Base-by-base conservation (phyloP, 352 stramenopile species). In the Phytopythium oedochilum region DNA sequence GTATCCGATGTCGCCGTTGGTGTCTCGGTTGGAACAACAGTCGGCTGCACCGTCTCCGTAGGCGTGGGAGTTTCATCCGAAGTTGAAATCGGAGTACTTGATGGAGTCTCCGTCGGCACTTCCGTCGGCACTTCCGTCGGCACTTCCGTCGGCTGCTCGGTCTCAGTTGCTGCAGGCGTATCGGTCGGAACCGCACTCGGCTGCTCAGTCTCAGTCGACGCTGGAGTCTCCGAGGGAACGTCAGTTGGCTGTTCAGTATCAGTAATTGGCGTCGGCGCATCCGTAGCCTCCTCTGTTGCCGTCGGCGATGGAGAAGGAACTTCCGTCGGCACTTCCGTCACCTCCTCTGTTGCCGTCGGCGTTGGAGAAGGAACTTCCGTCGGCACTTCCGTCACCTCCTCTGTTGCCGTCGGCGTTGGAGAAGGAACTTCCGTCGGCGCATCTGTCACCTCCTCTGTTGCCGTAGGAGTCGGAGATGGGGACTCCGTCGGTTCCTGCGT, bases 41-140 rank as follows among this genome's bases (percentile, higher is more conserved):
- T 42, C 12, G 47, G 47, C 15, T 40, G 14, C 32, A 40, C 46
- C 6, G 46, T 11, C 32, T 36, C 47, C 47, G 47, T 53, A n/a
- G 47, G 55, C 39, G 17, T 20, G 36, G 39, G 36, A 39, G 25
- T 44, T 15, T 35, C 29, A n/a, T 18, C 23, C 40, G 55, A 47
- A 20, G 60, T 67, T 20, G 44, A 28, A 17, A 20, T 25, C 9
- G n/a, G 20, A 20, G 50, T 50, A 23, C 31, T 46, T 10, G 55
- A 53, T 42, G 44, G 42, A 11, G 60, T 60, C 20, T 12, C 46
- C 18, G 54, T 59, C 39, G 26, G 52, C 3, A 47, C 52, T 25
- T 32, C 53, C 15, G 32, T 47, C 3, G 36, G 36, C 12, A 23
- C 23, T 11, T 48, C n/a, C 25, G 51, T 57, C 36, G 40, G 53